Evolutionary conservation across 306 rosid genomes (phyloP).

Genomic region (Pachyrhizus erosus): DNA sequence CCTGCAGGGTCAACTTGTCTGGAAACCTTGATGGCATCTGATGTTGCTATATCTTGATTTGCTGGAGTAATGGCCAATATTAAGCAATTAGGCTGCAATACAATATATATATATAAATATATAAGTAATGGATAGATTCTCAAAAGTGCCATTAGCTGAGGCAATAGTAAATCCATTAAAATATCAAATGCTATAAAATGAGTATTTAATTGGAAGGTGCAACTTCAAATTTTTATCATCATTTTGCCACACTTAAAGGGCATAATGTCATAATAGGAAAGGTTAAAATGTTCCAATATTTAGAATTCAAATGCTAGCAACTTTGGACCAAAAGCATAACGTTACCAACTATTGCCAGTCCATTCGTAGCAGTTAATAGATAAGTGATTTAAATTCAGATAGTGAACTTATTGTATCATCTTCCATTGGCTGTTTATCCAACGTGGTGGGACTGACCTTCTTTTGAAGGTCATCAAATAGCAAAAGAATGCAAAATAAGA

Average conservation of each 20-base stretch:
- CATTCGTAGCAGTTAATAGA: not conserved
- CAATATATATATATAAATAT: not conserved
- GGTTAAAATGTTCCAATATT: not conserved
- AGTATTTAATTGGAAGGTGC: not conserved
- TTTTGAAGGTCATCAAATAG: slow-evolving; percentile 15
- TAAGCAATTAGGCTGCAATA: slow-evolving; percentile 80
- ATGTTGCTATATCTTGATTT: slow-evolving; percentile 92
- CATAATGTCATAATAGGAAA: slow-evolving; percentile 23
- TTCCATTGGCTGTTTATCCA: not conserved
- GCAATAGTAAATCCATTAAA: not conserved
- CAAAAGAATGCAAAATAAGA: not conserved
- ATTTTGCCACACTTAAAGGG: slow-evolving; percentile 17
- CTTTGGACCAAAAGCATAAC: not conserved
- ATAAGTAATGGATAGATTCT: not conserved
- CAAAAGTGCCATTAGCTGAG: slow-evolving; percentile 3
- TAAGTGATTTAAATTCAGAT: slow-evolving; percentile 17
- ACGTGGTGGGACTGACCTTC: too few species aligned
- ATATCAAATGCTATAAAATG: not conserved
- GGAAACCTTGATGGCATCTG: slow-evolving; percentile 86
- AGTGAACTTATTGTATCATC: not conserved
- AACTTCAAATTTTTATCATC: slow-evolving; percentile 17
- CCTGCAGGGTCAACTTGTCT: slow-evolving; percentile 93
- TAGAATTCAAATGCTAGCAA: not conserved
- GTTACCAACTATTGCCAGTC: not conserved
- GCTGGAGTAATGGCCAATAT: slow-evolving; percentile 95